phyloP scores from a whole-genome alignment of 2,329 filamentous ascomycete species.

The Didymella keratinophila region DNA sequence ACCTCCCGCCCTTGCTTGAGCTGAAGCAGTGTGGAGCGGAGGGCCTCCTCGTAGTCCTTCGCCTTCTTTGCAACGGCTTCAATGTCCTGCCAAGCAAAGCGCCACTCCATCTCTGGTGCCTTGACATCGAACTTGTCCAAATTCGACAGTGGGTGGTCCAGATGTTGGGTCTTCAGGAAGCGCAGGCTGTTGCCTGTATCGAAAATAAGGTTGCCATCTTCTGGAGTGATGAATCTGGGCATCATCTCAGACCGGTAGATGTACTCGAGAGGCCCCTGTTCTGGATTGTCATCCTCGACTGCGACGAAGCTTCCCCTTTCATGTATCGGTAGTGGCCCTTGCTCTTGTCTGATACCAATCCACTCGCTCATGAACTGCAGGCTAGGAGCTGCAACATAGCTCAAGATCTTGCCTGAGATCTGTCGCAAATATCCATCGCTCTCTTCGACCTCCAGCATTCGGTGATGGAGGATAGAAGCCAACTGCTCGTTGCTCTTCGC shows the following conservation, averaged over 20 bases:
- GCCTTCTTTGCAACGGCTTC: conserved; percentile 69
- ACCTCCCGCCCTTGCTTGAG: conserved; percentile 27
- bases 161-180: conserved; percentile 74
- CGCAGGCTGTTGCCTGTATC: conserved; percentile 80
- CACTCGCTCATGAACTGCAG: conserved; percentile 73
- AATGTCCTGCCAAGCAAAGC: conserved; percentile 76
- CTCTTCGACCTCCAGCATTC: conserved; percentile 64
- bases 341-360: conserved; percentile 69
- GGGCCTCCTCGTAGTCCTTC: conserved; percentile 58
- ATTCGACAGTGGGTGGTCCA: conserved; percentile 72
- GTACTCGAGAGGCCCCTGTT: conserved; percentile 59
- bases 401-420: conserved; percentile 72
- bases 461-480: conserved; percentile 48
- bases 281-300: conserved; percentile 36
- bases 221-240: conserved; percentile 73
- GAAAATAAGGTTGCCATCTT: conserved; percentile 76
- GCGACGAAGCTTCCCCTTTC: conserved; percentile 43
- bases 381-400: conserved; percentile 70
- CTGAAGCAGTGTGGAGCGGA: conserved; percentile 42
- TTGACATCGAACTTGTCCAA: conserved; percentile 58
- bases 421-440: conserved; percentile 67
- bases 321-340: conserved; percentile 35
- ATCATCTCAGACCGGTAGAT: conserved; percentile 70
- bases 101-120: conserved; percentile 70
- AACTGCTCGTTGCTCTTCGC: conserved; percentile 51